Evolutionary conservation across 176 grass and related monocot genomes (phyloP), one percentile per base, ranked within the genome.

Genomic region (Tillandsia leiboldiana): DNA sequence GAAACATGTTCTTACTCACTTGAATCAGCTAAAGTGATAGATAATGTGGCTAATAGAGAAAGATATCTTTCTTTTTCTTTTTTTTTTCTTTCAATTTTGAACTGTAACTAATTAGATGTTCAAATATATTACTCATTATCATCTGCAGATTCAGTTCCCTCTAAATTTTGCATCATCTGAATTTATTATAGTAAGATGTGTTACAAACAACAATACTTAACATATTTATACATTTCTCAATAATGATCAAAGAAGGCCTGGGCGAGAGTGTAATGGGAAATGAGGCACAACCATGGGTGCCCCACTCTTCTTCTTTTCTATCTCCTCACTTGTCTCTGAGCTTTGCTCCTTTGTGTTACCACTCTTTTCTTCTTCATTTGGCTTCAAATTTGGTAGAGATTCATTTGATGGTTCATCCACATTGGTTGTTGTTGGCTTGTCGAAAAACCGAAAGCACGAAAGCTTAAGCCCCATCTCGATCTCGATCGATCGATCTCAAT

Each of bases 211-310:
- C 28, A 66, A 42, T 42, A 42, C 4, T 7, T 1, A 42, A 7
- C 33, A 42, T 42, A 5, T 42, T 1, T 42, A 20, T 20, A 5
- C 8, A 6, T 42, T 33, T 24, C 23, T n/a, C 58, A 63, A 63
- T 9, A 26, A 23, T 9, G 14, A 20, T 67, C n/a, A 67, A 47
- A 67, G 65, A 48, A 67, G 65, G 27, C 65, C 65, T 9, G 65
- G 65, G 65, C 33, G 29, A 67, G 65, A 67, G 14, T 67, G 65
- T 14, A 18, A 18, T n/a, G 65, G 65, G 65, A 67, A 67, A 33
- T 67, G 65, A 67, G 65, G 65, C 13, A 49, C 65, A 1, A 49
- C 65, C 1, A 67, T 18, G 65, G 33, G 8, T 67, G 33, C 65
- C 12, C 65, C 65, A 29, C 27, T 48, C 13, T 15, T 47, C 33